Evolutionary conservation across 169 alveolate genomes (phyloP), one percentile per base, ranked within the genome.

Genomic region (Plasmodium blacklocki): DNA sequence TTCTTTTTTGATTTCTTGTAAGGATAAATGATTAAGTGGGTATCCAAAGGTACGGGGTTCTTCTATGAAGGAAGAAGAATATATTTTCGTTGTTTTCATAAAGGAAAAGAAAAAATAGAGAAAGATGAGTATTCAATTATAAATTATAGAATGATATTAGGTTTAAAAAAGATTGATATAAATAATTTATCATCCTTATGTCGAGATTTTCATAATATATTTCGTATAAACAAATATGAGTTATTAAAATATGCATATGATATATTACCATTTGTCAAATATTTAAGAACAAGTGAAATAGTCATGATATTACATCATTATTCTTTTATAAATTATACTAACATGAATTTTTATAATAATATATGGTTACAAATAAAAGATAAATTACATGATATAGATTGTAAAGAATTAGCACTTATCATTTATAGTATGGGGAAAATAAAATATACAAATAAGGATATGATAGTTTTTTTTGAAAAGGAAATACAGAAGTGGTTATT

Each of bases 371-470:
- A 62, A 60, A 64, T 52, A 18, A 71, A 71, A 43, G 15, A 72
- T 50, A 71, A 21, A 18, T 73, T 86, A 18, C 32, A 86, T 52
- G 92, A 86, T 66, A 86, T 86, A 3, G 92, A 86, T 56, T 86
- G 92, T 72, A 86, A 86, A 73, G 92, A 86, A 39, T 29, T 86
- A 54, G 92, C 92, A 15, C 67, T 86, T 2, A 59, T 86, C 26
- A 59, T 86, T 47, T 86, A 86, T 64, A 86, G 92, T 66, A 86
- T 86, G 92, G 92, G 92, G 18, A 86, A 86, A 64, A 86, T 86
- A 59, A 86, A 86, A 66, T 86, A 86, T 64, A 43, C 50, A n/a
- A 86, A 86, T 56, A 86, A 71, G 32, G 88, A 86, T 29, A 86
- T 86, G 88, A 54, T 86, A 29, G 23, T 47, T 12, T 73, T 86